A percentile compares a stretch with the other conserved stretches of the same genome.
These are phyloP conservation scores for Lablab purpureus DNA, from an alignment of 306 rosid species.

Conservation along the genomic window DNA sequence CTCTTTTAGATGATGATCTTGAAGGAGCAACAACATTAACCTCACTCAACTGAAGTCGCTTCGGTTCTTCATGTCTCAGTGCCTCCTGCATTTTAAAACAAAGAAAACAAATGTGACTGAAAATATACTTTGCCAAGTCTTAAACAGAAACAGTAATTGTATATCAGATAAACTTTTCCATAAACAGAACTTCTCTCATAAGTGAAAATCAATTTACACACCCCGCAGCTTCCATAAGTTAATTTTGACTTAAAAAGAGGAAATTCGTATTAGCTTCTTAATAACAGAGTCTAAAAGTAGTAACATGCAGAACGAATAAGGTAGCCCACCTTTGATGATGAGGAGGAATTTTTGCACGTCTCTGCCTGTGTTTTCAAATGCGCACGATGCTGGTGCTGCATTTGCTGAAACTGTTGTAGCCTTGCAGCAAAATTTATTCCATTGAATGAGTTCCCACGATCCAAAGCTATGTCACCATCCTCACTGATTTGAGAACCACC, in stretches of 20 bases:
- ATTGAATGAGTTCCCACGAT: constrained; percentile 58
- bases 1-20: constrained; percentile 63
- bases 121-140: not conserved
- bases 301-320: constrained; percentile 31
- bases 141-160: not conserved
- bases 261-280: not conserved
- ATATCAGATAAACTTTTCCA: not conserved
- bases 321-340: constrained; percentile 60
- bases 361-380: constrained; percentile 59
- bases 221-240: not conserved
- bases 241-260: not conserved
- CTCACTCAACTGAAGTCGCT: constrained; percentile 53
- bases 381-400: constrained; percentile 81
- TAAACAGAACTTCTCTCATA: not conserved
- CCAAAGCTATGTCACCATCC: constrained; percentile 68
- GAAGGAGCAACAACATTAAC: constrained; percentile 60
- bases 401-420: constrained; percentile 83
- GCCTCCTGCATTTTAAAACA: constrained; percentile 60
- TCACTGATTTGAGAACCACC: constrained; percentile 63
- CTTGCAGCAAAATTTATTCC: constrained; percentile 76
- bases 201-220: not conserved
- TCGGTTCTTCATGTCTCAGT: constrained; percentile 61
- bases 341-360: constrained; percentile 43
- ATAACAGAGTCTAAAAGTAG: not conserved
- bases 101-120: constrained; percentile 20